Conservation (phyloP, 164 flowering plant species). For the Hamamelis virginiana region DNA sequence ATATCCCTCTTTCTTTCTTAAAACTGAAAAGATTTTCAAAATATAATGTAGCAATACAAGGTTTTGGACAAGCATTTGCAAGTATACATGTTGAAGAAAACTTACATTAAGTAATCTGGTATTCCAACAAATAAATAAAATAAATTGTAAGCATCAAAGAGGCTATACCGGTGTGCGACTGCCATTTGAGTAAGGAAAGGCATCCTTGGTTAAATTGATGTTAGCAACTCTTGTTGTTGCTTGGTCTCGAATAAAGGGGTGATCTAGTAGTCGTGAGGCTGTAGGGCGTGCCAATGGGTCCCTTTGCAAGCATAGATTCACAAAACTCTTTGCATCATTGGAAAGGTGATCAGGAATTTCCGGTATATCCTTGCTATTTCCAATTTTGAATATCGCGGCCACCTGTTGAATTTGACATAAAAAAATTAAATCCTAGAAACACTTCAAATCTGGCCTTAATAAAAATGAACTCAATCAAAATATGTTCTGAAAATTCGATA, state of each 20-base stretch:
- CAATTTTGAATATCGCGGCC: constrained; percentile 96
- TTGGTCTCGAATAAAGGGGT: constrained; percentile 73
- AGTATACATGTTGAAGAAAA: background rate
- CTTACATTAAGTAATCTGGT: background rate
- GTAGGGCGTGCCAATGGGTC: constrained; percentile 80
- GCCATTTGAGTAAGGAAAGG: constrained; percentile 57
- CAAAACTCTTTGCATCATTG: constrained; percentile 68
- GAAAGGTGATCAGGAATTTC: constrained; percentile 81
- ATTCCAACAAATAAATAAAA: too few relatives aligned
- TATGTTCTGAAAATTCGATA: constrained; percentile 1
- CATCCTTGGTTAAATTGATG: constrained; percentile 44
- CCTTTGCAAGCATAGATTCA: constrained; percentile 74
- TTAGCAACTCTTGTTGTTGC: constrained; percentile 44
- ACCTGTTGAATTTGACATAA: constrained; percentile 51
- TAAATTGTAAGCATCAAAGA: background rate
- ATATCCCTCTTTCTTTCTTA: too few relatives aligned
- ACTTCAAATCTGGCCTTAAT: background rate
- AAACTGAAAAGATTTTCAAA: background rate
- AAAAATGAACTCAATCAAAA: background rate
- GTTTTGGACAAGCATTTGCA: background rate
- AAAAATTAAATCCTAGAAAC: constrained; percentile 2
- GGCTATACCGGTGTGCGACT: constrained; percentile 58
- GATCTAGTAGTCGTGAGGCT: constrained; percentile 61
- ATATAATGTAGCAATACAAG: background rate
- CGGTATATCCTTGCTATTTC: constrained; percentile 90